Evolutionary conservation across 768 basidiomycete genomes (phyloP), one percentile per base, ranked within the genome.

Genomic region (Hydnomerulius pinastri): DNA sequence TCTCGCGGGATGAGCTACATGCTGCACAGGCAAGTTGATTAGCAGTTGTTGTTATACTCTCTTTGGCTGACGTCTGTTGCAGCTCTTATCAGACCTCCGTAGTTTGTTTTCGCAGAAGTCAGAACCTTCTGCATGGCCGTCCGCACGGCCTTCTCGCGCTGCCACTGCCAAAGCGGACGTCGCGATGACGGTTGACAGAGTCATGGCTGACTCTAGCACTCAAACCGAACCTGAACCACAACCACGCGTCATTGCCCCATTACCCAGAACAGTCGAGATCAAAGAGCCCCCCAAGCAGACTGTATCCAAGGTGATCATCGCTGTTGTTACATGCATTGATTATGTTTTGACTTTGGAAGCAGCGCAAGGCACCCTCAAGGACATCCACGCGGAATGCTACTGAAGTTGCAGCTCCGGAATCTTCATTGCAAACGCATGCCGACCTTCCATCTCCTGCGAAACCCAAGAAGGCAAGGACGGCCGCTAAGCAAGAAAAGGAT

Each of bases 11-110:
- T 38, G 82, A 86, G 45, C 55, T 86, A 46, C 73, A 70, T 48
- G 78, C 79, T 9, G 87, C 86, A 29, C 77, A 86, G 75, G 87
- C 79, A 64, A 57, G 72, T 43, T 33, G 21, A 46, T 42, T 23
- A 24, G 41, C 38, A 20, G 18, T 10, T 28, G 53, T 45, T n/a
- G 11, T 45, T 9, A 55, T 53, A 5, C 44, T 43, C 21, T 44
- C n/a, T 15, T 48, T 20, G n/a, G 38, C 56, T 60, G 8, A 67
- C 30, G 30, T 29, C 29, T 10, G 25, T 41, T 25, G n/a, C 51
- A 78, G 77, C 60, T 76, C 53, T 55, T 78, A 15, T 78, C 72
- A 54, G 70, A 66, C 51, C 60, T 78, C 40, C 72, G 63, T 43
- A 50, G 59, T 17, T 43, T 52, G 27, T 36, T 58, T 49, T 40